Percentiles rank a stretch among this genome's conserved stretches.
phyloP scores from a whole-genome alignment of 768 basidiomycete genomes.

The Mycena kentingensis region DNA sequence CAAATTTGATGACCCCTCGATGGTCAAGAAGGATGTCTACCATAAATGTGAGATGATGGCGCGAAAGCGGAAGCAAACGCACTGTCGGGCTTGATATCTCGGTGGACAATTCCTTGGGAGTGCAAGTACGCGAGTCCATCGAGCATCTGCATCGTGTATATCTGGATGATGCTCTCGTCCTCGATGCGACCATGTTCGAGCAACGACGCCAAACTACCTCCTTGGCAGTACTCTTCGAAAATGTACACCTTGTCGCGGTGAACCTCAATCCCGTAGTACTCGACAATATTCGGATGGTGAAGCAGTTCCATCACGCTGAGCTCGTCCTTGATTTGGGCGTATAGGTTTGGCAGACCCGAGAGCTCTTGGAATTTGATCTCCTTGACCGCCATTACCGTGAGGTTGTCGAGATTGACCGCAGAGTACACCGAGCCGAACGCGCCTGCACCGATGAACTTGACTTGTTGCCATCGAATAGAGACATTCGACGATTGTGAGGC shows the following conservation, averaged over 20 bases:
- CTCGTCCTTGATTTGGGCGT: constrained; percentile 93
- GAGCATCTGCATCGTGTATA: constrained; percentile 97
- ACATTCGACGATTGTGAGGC: constrained; percentile 96
- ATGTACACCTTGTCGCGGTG: constrained; percentile 99
- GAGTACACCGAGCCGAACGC: constrained; percentile 99
- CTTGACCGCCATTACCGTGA: constrained; percentile 98
- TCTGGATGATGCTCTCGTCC: constrained; percentile 92
- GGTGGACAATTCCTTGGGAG: constrained; percentile 87
- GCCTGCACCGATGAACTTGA: constrained; percentile 96
- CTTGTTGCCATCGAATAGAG: constrained; percentile 97
- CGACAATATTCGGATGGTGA: constrained; percentile 95
- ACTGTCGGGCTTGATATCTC: constrained; percentile 99
- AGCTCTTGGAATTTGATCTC: constrained; percentile 97
- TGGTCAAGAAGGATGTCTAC: constrained; percentile 94
- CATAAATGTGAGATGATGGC: constrained; percentile 12
- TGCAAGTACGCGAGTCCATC: constrained; percentile 94
- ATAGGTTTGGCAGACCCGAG: constrained; percentile 82
- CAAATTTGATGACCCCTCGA: constrained; percentile 90
- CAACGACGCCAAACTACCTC: constrained; percentile 86
- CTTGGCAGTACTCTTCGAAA: constrained; percentile 98
- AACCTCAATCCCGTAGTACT: constrained; percentile 98
- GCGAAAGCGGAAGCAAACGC: constrained; percentile 36
- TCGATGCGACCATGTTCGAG: constrained; percentile 94
- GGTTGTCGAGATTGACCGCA: constrained; percentile 94
- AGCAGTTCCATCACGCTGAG: constrained; percentile 97